phyloP scores from a whole-genome alignment of 305 asterid species.

The Plantago coronopus region DNA sequence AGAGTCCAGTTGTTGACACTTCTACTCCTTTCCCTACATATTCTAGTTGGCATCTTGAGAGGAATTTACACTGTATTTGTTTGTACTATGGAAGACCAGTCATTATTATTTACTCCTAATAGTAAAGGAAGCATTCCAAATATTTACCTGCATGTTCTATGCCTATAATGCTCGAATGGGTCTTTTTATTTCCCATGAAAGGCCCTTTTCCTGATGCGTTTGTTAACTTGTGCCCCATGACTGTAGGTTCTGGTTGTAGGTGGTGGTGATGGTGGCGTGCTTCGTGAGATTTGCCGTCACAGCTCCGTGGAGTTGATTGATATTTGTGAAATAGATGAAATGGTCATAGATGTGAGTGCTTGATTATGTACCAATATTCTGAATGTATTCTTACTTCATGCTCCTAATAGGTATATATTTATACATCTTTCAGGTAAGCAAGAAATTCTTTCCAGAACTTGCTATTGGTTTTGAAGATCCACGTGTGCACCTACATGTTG shows the following conservation, averaged over 20 bases:
- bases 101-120: too few relatives aligned
- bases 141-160: too few relatives aligned
- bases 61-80: too few relatives aligned
- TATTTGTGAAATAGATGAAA: conserved; percentile 90
- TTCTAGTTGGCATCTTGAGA: too few relatives aligned
- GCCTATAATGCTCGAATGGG: too few relatives aligned
- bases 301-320: conserved; percentile 79
- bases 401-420: neutral
- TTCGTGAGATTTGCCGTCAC: conserved; percentile 83
- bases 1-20: too few relatives aligned
- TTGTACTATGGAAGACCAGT: too few relatives aligned
- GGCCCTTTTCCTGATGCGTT: neutral
- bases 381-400: neutral
- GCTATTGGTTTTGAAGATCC: conserved; percentile 95
- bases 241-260: conserved; percentile 93
- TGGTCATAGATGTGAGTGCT: conserved; percentile 89
- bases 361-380: conserved; percentile 14
- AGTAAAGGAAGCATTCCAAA: too few relatives aligned
- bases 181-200: too few relatives aligned
- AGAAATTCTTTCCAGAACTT: conserved; percentile 71
- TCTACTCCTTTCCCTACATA: too few relatives aligned
- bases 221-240: neutral
- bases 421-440: conserved; percentile 64
- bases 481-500: conserved; percentile 85
- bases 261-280: conserved; percentile 99